These are phyloP conservation scores for Xylaria castorea DNA, from an alignment of 495 filamentous ascomycete genomes.

Conservation along the genomic window DNA sequence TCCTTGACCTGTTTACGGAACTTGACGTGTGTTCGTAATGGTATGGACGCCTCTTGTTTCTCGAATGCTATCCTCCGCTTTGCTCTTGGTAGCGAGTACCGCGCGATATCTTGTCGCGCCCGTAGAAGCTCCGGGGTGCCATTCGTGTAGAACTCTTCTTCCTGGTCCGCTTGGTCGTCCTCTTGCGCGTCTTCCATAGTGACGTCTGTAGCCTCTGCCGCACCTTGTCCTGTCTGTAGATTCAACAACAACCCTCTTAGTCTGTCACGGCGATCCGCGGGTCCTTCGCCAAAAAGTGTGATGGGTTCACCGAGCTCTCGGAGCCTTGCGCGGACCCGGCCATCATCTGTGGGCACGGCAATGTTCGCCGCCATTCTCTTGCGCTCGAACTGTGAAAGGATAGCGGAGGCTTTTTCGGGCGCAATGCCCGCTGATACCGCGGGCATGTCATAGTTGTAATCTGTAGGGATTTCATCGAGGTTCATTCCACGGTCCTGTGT, in stretches of 20 bases:
- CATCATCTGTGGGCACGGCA: slow-evolving; percentile 95
- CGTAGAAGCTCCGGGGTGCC: slow-evolving; percentile 76
- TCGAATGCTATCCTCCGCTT: slow-evolving; percentile 77
- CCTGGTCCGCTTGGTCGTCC: slow-evolving; percentile 72
- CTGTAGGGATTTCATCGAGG: slow-evolving; percentile 80
- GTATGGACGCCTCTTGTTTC: slow-evolving; percentile 79
- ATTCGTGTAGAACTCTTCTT: slow-evolving; percentile 95
- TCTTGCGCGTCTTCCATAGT: slow-evolving; percentile 68
- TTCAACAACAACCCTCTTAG: slow-evolving; percentile 74
- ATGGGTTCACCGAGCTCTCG: slow-evolving; percentile 89
- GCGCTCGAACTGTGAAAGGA: slow-evolving; percentile 87
- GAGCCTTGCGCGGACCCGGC: slow-evolving; percentile 77
- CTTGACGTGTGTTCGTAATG: slow-evolving; percentile 86
- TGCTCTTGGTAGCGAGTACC: slow-evolving; percentile 83
- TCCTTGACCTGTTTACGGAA: slow-evolving; percentile 90
- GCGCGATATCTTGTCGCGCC: slow-evolving; percentile 81
- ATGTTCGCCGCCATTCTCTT: slow-evolving; percentile 88
- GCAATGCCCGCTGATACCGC: slow-evolving; percentile 74
- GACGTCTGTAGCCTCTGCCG: slow-evolving; percentile 67
- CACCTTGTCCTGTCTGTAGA: slow-evolving; percentile 58
- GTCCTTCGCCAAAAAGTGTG: slow-evolving; percentile 94
- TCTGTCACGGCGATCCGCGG: slow-evolving; percentile 83
- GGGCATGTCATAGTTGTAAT: slow-evolving; percentile 86
- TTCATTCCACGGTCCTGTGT: slow-evolving; percentile 70
- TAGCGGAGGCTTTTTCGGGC: slow-evolving; percentile 86